These are phyloP conservation scores for Naegleria gruberi DNA, from an alignment of 208 protist genomes.

Conservation along the genomic window DNA sequence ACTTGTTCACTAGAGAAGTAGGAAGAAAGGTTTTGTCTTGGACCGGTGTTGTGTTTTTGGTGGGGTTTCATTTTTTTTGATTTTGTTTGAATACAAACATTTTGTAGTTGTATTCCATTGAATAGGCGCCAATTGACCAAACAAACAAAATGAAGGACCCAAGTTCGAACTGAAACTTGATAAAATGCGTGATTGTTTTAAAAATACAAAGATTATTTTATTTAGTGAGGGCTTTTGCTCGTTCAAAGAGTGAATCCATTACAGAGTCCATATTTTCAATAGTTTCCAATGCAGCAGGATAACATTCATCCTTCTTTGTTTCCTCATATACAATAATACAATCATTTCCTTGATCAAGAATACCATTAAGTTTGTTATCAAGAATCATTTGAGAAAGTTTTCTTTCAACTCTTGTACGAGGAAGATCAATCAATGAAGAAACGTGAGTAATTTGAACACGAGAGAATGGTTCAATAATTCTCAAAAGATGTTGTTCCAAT, in stretches of 20 bases:
- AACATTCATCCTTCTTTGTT: constrained; percentile 38
- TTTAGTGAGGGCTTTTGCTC: not conserved
- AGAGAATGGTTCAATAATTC: constrained; percentile 92
- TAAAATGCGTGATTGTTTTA: not conserved
- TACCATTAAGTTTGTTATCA: constrained; percentile 89
- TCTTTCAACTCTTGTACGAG: constrained; percentile 46
- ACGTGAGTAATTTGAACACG: constrained; percentile 89
- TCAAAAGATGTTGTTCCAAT: constrained; percentile 86
- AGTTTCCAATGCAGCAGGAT: constrained; percentile 51
- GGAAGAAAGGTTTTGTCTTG: not conserved
- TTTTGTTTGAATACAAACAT: not conserved
- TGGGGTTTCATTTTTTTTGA: not conserved
- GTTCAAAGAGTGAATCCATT: constrained; percentile 58
- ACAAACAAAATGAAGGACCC: not conserved
- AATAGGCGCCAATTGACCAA: not conserved
- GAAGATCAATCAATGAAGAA: constrained; percentile 71
- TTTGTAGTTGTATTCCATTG: not conserved
- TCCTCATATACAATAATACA: constrained; percentile 51
- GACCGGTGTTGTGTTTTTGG: not conserved
- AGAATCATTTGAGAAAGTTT: constrained; percentile 97
- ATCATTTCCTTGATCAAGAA: constrained; percentile 33
- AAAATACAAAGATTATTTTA: not conserved
- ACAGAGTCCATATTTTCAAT: constrained; percentile 55
- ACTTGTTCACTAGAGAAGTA: not conserved
- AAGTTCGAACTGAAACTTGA: not conserved